Percentiles rank a stretch among this genome's conserved stretches.
These are phyloP conservation scores for Starmera caribaea DNA, from an alignment of 805 yeast species.

Conservation along the genomic window DNA sequence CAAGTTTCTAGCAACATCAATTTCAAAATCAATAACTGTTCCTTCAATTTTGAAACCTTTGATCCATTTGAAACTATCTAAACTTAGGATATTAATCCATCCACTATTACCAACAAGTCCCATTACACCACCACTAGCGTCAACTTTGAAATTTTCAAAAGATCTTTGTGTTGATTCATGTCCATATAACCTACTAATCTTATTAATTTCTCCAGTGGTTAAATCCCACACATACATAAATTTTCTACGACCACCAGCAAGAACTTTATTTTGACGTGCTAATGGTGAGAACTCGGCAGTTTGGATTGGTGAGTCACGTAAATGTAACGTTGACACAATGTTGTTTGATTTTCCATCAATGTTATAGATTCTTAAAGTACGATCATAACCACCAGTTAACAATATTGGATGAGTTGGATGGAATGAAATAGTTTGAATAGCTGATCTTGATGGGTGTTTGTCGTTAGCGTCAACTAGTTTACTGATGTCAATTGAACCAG, in stretches of 20 bases:
- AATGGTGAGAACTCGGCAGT: conserved; percentile 58
- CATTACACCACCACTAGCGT: conserved; percentile 61
- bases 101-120: conserved; percentile 82
- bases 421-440: conserved; percentile 78
- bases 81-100: conserved; percentile 77
- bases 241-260: conserved; percentile 85
- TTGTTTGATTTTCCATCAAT: conserved; percentile 81
- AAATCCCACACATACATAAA: conserved; percentile 92
- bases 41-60: conserved; percentile 89
- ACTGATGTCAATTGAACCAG: conserved; percentile 62
- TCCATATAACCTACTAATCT: conserved; percentile 84
- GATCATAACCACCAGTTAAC: conserved; percentile 88
- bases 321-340: conserved; percentile 72
- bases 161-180: conserved; percentile 79
- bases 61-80: conserved; percentile 77
- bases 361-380: conserved; percentile 78
- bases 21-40: conserved; percentile 69
- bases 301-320: conserved; percentile 72
- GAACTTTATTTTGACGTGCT: conserved; percentile 40
- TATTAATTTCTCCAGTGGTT: conserved; percentile 63
- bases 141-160: conserved; percentile 76
- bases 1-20: conserved; percentile 36
- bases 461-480: conserved; percentile 83
- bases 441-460: conserved; percentile 59
- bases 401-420: conserved; percentile 79